Conservation (phyloP, 768 basidiomycete genomes). For the Serendipita sp. region DNA sequence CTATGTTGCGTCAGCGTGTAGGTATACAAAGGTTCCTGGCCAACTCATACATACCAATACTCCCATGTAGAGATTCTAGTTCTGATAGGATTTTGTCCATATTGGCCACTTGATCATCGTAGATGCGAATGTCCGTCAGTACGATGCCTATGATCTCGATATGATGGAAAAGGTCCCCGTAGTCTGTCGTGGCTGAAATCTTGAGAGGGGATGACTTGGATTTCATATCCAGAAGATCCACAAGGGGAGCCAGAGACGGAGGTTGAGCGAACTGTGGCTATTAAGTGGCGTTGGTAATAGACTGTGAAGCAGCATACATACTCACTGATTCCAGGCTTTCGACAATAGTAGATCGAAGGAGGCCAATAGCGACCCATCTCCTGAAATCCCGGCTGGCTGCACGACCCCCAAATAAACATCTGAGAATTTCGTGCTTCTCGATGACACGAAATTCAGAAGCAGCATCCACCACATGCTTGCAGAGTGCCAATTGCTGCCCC, state of each 20-base stretch:
- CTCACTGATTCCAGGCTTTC: not conserved
- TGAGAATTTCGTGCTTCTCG: not conserved
- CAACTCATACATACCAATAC: not conserved
- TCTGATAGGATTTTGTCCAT: not conserved
- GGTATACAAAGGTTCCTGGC: not conserved
- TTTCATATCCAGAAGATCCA: not conserved
- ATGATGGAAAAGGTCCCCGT: not conserved
- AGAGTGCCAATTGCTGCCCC: not conserved
- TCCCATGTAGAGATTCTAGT: not conserved
- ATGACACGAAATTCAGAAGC: not conserved
- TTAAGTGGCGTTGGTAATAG: not conserved
- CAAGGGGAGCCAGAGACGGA: not conserved
- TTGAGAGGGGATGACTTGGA: not conserved
- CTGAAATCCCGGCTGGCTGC: not conserved
- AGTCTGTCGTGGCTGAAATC: not conserved
- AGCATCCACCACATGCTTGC: not conserved
- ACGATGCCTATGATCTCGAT: conserved; percentile 3
- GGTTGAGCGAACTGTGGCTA: not conserved
- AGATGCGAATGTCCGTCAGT: not conserved
- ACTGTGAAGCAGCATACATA: not conserved
- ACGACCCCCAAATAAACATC: not conserved
- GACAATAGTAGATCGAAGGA: not conserved
- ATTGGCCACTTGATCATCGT: not conserved
- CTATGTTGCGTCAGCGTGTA: not conserved
- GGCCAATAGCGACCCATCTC: not conserved